Base-by-base conservation (phyloP, 1,139 yeast species). In the Zygoascus sp. region DNA sequence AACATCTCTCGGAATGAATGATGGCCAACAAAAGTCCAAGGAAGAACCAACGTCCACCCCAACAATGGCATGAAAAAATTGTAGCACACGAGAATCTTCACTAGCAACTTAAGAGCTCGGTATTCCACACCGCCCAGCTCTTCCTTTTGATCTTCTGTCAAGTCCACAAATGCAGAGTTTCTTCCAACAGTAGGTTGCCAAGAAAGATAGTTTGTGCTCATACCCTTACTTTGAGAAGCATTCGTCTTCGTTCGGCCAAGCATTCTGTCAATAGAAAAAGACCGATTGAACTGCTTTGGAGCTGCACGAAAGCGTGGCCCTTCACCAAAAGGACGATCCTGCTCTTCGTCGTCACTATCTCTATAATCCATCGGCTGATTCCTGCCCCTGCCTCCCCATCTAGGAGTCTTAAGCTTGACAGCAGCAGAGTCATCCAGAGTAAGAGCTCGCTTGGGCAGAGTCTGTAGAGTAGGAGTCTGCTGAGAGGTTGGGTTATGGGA, bases 41-140 rank as follows among this genome's bases (percentile, higher is more conserved):
- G 85, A 5, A 83, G 66, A 27, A 84, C 65, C 53, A 81, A 69
- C 0, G 80, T 58, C 40, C 81, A 64, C 0, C 81, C 80, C 10
- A 88, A 44, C 2, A 86, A 52, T 58, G 83, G 90, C 59, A 86
- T 80, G 0, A 96, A 95, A 47, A 88, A 55, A 58, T 85, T 89
- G 63, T 87, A 92, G 1, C 63, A 49, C 1, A 81, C 63, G 20
- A 92, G 68, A 41, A 92, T 78, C 57, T 77, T 78, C 47, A 87
- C 80, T 48, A 92, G 69, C 10, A 89, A 68, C 59, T 88, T 88
- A 48, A 86, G 76, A 0, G 98, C 89, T 43, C 97, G 76, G 61
- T 92, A 94, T 62, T 92, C 99, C 9, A 92, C 96, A 46, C 98
- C 99, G 28, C 98, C 99, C 40, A 92, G 68, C 63, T 92, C 99